Percentiles rank a stretch among this genome's conserved stretches.
Conservation (phyloP, 2,329 filamentous ascomycete genomes). For the Claviceps spartinae region DNA sequence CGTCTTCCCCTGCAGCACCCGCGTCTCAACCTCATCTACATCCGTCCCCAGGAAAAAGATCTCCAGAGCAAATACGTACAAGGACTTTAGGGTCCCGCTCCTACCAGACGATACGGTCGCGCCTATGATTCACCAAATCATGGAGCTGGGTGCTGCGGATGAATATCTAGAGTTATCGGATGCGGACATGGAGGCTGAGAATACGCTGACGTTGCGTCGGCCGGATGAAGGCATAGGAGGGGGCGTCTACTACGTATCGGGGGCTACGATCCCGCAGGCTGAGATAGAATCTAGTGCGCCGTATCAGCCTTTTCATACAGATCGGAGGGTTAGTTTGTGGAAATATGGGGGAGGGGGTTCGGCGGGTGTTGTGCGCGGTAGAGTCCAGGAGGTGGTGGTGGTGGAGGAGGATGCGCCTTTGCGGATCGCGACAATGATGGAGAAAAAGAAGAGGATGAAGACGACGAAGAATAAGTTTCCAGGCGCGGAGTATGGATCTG, state of each 20-base stretch:
- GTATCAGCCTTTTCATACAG: constrained; percentile 92
- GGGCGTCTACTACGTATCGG: constrained; percentile 26
- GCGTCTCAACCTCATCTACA: constrained; percentile 39
- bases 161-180: constrained; percentile 41
- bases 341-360: constrained; percentile 36
- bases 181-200: constrained; percentile 38
- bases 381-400: constrained; percentile 23
- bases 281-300: constrained; percentile 94
- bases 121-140: constrained; percentile 39
- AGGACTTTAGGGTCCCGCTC: constrained; percentile 52
- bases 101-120: constrained; percentile 47
- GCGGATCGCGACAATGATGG: constrained; percentile 13
- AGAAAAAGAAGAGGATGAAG: constrained; percentile 23
- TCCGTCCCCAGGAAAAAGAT: constrained; percentile 39
- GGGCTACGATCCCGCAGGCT: constrained; percentile 56
- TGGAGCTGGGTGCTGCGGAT: constrained; percentile 36
- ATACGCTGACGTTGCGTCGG: constrained; percentile 37
- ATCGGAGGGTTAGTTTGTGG: constrained; percentile 67
- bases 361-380: constrained; percentile 26
- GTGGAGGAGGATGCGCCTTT: constrained; percentile 26
- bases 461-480: constrained; percentile 15
- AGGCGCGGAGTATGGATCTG: neutral
- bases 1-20: constrained; percentile 46
- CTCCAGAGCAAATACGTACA: constrained; percentile 43
- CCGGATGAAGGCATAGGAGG: constrained; percentile 8